Conservation (phyloP, 78 protist species). For the Speleostelium caveatum region DNA sequence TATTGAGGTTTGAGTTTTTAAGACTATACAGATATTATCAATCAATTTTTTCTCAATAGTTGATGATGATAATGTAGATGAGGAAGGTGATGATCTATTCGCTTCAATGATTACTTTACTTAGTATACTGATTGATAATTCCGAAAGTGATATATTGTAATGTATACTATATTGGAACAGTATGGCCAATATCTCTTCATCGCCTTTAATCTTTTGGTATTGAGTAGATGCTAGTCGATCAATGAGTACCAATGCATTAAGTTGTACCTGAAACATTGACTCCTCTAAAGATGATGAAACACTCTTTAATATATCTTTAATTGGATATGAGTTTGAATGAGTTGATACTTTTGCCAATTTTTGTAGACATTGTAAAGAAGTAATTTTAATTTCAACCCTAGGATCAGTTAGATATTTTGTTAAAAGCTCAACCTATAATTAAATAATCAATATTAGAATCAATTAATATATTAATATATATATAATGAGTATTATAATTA, state of each 20-base stretch:
- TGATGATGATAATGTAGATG: background rate
- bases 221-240: constrained; percentile 8
- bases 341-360: constrained; percentile 36
- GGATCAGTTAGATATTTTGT: constrained; percentile 36
- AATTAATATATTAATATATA: background rate
- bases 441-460: background rate
- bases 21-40: constrained; percentile 24
- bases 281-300: no score
- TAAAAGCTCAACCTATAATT: constrained; percentile 30
- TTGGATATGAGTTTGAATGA: constrained; percentile 6
- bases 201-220: background rate
- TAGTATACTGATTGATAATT: constrained; percentile 29
- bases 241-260: constrained; percentile 22
- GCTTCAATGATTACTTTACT: constrained; percentile 15
- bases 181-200: background rate
- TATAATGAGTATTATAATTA: background rate
- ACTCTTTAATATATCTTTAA: background rate
- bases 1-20: constrained; percentile 14
- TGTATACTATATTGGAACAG: constrained; percentile 21
- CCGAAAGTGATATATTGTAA: constrained; percentile 11
- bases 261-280: background rate
- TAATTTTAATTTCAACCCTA: constrained; percentile 39
- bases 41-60: background rate
- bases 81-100: background rate
- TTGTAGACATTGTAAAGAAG: constrained; percentile 36